These are phyloP conservation scores for Aspergillus baeticus DNA, from an alignment of 495 filamentous ascomycete genomes.

Conservation along the genomic window DNA sequence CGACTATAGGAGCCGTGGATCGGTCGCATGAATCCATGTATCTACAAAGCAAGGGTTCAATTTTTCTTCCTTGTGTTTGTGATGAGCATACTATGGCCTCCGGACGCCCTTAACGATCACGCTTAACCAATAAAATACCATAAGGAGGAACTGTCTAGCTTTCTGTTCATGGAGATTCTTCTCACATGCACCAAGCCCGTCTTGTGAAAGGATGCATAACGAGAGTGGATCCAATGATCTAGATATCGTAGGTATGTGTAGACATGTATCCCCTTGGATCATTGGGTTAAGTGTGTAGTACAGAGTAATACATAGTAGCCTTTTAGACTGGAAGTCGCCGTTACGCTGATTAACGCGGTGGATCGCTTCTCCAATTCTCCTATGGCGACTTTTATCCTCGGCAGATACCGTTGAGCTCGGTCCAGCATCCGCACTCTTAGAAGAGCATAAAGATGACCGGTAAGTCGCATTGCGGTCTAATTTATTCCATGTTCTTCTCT, in stretches of 20 bases:
- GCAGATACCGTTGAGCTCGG: slow-evolving; percentile 1
- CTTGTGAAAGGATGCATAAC: too few species aligned
- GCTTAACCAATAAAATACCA: slow-evolving; percentile 45
- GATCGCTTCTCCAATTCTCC: too few species aligned
- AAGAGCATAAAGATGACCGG: neutral
- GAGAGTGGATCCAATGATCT: too few species aligned
- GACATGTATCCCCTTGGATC: too few species aligned
- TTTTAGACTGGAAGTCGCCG: too few species aligned
- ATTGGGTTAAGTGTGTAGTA: too few species aligned
- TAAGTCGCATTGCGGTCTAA: neutral
- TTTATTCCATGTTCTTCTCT: neutral
- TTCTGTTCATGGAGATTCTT: too few species aligned
- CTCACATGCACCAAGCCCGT: too few species aligned
- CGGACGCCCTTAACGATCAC: slow-evolving; percentile 43
- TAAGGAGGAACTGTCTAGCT: slow-evolving; percentile 26
- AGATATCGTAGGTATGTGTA: too few species aligned
- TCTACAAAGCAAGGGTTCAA: slow-evolving; percentile 38
- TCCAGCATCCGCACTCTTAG: neutral
- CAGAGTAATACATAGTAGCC: too few species aligned
- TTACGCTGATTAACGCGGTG: too few species aligned
- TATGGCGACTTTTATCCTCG: neutral
- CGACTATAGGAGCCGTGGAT: slow-evolving; percentile 29
- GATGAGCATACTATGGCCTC: slow-evolving; percentile 43
- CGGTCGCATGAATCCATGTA: slow-evolving; percentile 22
- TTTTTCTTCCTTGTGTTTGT: slow-evolving; percentile 44